These are phyloP conservation scores for Tylopilus felleus DNA, from an alignment of 768 basidiomycete species.

Conservation along the genomic window DNA sequence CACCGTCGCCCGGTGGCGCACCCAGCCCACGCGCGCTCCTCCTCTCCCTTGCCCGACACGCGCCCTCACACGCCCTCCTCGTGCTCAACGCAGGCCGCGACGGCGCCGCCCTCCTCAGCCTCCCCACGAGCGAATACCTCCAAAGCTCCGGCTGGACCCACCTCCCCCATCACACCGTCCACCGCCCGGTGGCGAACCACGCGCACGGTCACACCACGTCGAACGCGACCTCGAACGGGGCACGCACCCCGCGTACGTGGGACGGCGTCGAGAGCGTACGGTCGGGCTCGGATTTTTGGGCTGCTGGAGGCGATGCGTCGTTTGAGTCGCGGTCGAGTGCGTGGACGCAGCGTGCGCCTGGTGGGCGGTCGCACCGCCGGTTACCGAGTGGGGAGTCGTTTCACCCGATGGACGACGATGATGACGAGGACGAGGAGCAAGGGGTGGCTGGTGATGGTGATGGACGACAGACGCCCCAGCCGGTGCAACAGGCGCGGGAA, in stretches of 20 bases:
- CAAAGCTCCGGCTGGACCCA: constrained; percentile 76
- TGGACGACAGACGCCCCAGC: constrained; percentile 25
- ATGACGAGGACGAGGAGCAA: constrained; percentile 16
- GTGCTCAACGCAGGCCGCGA: constrained; percentile 78
- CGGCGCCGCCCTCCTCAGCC: constrained; percentile 74
- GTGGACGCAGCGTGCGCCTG: constrained; percentile 1
- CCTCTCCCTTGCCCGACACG: constrained; percentile 65
- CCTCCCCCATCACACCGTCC: constrained; percentile 4
- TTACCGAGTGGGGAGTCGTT: constrained; percentile 29
- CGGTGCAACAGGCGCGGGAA: not conserved
- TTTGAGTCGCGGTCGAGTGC: constrained; percentile 18
- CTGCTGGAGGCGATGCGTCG: constrained; percentile 34
- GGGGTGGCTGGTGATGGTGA: constrained; percentile 1
- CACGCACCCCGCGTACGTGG: constrained; percentile 14
- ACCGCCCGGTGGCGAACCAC: not conserved
- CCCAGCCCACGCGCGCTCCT: constrained; percentile 70
- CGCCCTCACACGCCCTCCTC: constrained; percentile 72
- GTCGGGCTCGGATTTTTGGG: constrained; percentile 79
- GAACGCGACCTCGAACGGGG: constrained; percentile 13
- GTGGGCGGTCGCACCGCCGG: constrained; percentile 7
- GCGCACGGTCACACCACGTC: constrained; percentile 21
- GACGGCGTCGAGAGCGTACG: constrained; percentile 46
- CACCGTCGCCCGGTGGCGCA: constrained; percentile 41
- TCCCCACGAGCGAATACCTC: constrained; percentile 84
- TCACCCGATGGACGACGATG: constrained; percentile 31